phyloP scores from a whole-genome alignment of 495 filamentous ascomycete species.

The Clohesyomyces aquaticus region DNA sequence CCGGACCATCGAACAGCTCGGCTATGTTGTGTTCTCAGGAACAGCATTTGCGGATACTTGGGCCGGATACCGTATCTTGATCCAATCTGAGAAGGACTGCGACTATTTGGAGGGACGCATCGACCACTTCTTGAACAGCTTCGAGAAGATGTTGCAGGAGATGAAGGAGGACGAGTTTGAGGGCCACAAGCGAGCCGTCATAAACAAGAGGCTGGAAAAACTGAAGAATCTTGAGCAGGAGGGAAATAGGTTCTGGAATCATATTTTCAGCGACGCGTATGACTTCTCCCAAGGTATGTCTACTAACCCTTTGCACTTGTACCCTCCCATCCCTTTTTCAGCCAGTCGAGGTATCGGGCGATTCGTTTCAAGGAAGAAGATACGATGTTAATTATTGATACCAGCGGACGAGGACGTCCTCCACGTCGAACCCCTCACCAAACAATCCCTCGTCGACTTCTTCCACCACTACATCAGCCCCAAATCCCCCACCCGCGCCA shows the following conservation, averaged over 20 bases:
- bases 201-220: conserved; percentile 88
- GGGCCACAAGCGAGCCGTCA: conserved; percentile 83
- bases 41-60: conserved; percentile 68
- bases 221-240: conserved; percentile 91
- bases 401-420: conserved; percentile 78
- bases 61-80: conserved; percentile 84
- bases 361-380: not conserved
- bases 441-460: conserved; percentile 78
- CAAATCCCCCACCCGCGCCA: conserved; percentile 70
- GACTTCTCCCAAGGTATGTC: conserved; percentile 74
- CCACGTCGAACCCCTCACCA: conserved; percentile 72
- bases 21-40: conserved; percentile 92
- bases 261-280: conserved; percentile 83
- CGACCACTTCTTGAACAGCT: conserved; percentile 74
- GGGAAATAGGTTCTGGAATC: conserved; percentile 77
- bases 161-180: conserved; percentile 90
- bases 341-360: not conserved
- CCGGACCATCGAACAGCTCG: conserved; percentile 95
- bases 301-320: conserved; percentile 4
- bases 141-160: conserved; percentile 64
- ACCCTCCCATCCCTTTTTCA: not conserved
- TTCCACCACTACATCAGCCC: conserved; percentile 78
- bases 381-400: conserved; percentile 34
- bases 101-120: conserved; percentile 85
- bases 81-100: conserved; percentile 87